Evolutionary conservation across 2,329 filamentous ascomycete genomes (phyloP).

Genomic region (Calonectria honghensis): DNA sequence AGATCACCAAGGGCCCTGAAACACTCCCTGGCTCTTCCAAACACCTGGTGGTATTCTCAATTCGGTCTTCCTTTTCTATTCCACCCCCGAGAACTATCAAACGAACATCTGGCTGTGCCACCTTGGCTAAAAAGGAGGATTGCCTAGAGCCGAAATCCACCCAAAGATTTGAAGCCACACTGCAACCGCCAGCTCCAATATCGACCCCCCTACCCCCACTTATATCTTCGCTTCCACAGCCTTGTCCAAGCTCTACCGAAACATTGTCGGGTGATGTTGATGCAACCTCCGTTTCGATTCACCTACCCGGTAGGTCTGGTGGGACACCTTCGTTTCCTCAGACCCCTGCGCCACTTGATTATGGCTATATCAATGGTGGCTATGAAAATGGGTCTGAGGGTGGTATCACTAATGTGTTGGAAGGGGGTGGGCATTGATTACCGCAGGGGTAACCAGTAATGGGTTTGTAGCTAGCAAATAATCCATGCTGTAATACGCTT

Average conservation of each 20-base stretch:
- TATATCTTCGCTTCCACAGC: not conserved
- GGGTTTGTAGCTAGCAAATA: not conserved
- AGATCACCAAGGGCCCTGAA: not conserved
- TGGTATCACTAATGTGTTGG: not conserved
- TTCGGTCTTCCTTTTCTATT: too few species aligned
- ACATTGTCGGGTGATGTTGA: not conserved
- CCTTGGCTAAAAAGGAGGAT: too few species aligned
- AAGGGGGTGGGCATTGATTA: not conserved
- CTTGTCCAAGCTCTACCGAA: not conserved
- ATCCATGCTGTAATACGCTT: not conserved
- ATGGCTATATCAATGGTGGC: not conserved
- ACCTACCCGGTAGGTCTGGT: not conserved
- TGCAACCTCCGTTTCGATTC: not conserved
- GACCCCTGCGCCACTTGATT: not conserved
- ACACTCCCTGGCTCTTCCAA: not conserved
- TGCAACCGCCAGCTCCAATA: not conserved
- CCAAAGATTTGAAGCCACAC: not conserved
- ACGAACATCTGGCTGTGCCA: not conserved
- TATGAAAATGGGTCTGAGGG: not conserved
- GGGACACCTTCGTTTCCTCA: conserved; percentile 2
- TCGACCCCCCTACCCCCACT: not conserved
- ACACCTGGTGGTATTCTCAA: too few species aligned
- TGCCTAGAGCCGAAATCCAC: not conserved
- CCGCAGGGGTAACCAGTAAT: not conserved
- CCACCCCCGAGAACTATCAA: not conserved